Evolutionary conservation across 2,329 filamentous ascomycete species (phyloP).

Genomic region (Monosporascus sp.): DNA sequence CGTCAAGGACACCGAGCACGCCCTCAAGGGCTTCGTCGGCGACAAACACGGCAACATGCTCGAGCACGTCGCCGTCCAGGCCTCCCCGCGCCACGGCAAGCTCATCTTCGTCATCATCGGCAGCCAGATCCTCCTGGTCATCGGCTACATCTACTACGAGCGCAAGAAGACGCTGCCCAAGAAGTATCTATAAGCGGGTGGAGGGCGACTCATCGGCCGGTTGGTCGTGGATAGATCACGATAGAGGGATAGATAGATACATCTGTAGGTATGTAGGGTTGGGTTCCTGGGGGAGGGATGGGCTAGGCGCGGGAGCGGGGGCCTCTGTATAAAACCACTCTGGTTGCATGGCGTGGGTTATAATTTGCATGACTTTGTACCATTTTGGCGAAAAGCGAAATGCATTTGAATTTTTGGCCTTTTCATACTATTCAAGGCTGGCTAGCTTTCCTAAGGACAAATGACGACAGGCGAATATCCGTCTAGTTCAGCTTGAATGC

Average conservation of each 20-base stretch:
- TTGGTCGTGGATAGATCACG: too few species aligned
- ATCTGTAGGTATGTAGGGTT: too few species aligned
- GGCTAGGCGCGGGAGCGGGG: neutral
- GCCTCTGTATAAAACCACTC: constrained; percentile 14
- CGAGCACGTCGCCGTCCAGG: constrained; percentile 40
- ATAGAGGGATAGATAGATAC: too few species aligned
- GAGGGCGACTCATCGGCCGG: neutral
- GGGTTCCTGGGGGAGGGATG: neutral
- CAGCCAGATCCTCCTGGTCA: constrained; percentile 67
- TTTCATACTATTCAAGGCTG: neutral
- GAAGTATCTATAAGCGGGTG: constrained; percentile 69
- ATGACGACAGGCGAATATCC: too few species aligned
- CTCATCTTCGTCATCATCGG: constrained; percentile 67
- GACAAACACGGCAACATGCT: constrained; percentile 46
- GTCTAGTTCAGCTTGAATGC: too few species aligned
- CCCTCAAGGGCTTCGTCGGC: constrained; percentile 46
- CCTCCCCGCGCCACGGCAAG: constrained; percentile 44
- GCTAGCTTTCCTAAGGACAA: too few species aligned
- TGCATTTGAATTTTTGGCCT: neutral
- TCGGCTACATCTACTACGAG: constrained; percentile 73
- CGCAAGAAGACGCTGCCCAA: constrained; percentile 74
- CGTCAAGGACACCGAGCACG: constrained; percentile 45
- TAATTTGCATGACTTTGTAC: constrained; percentile 5
- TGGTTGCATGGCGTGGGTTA: constrained; percentile 5
- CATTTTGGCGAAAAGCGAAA: neutral